A percentile compares a stretch with the other conserved stretches of the same genome.
Conservation (phyloP, 2,329 filamentous ascomycete genomes). For the Colletotrichum melonis region DNA sequence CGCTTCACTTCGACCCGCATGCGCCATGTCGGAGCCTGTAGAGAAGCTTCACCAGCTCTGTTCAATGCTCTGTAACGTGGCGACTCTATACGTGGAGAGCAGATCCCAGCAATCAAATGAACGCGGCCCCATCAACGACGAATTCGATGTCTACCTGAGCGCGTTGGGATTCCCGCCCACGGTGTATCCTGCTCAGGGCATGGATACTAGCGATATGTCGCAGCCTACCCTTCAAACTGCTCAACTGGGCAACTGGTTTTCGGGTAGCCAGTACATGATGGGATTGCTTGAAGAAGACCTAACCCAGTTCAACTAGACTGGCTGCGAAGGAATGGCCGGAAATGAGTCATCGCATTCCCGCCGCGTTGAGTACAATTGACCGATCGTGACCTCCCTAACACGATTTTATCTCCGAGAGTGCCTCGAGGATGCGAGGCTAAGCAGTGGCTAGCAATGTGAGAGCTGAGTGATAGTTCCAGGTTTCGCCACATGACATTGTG, state of each 20-base stretch:
- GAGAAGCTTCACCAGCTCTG: constrained; percentile 70
- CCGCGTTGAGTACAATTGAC: background rate
- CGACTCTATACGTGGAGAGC: constrained; percentile 70
- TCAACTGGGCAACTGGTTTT: constrained; percentile 74
- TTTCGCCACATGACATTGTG: background rate
- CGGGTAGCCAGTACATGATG: constrained; percentile 73
- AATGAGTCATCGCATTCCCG: background rate
- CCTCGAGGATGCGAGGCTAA: background rate
- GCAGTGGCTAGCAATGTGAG: background rate
- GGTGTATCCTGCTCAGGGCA: constrained; percentile 38
- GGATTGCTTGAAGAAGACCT: constrained; percentile 72
- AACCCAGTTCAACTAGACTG: constrained; percentile 50
- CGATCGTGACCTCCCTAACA: background rate
- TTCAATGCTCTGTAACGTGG: constrained; percentile 70
- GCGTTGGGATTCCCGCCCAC: constrained; percentile 70
- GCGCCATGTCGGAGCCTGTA: constrained; percentile 31
- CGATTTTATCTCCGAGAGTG: background rate
- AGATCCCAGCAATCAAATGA: constrained; percentile 61
- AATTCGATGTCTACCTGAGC: constrained; percentile 74
- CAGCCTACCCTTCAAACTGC: constrained; percentile 46
- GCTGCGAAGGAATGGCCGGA: background rate
- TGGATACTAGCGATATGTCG: constrained; percentile 45
- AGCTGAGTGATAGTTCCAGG: too few relatives aligned
- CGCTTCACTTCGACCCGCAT: constrained; percentile 47
- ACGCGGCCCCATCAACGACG: constrained; percentile 63